Percentiles rank a stretch among this genome's conserved stretches.
phyloP scores from a whole-genome alignment of 805 yeast genomes.

The Saccharomycopsis fibuligera region DNA sequence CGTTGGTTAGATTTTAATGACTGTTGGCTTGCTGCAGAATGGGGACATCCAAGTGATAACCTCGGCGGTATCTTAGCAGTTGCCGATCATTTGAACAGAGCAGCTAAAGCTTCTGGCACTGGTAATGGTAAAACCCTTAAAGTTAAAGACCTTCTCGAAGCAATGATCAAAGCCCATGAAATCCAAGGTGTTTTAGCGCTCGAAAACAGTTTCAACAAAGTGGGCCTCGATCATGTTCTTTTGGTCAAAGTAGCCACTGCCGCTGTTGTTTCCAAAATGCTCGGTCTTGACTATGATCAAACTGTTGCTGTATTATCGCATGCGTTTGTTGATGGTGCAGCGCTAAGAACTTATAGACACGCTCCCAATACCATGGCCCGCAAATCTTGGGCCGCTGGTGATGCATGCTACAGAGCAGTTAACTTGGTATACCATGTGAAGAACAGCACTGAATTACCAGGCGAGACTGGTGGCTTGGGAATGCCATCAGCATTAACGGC shows the following conservation, averaged over 20 bases:
- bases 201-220: slow-evolving; percentile 54
- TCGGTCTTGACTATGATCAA: slow-evolving; percentile 45
- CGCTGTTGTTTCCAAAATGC: slow-evolving; percentile 49
- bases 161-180: slow-evolving; percentile 60
- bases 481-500: slow-evolving; percentile 55
- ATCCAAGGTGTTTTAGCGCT: slow-evolving; percentile 54
- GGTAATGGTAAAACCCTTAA: slow-evolving; percentile 37
- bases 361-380: slow-evolving; percentile 60
- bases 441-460: too few relatives aligned
- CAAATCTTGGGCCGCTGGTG: slow-evolving; percentile 67
- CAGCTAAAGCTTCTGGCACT: slow-evolving; percentile 34
- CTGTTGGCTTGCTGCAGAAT: slow-evolving; percentile 64
- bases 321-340: slow-evolving; percentile 56
- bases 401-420: slow-evolving; percentile 54
- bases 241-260: slow-evolving; percentile 56
- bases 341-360: slow-evolving; percentile 55
- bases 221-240: slow-evolving; percentile 55
- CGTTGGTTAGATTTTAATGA: slow-evolving; percentile 60
- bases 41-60: slow-evolving; percentile 65
- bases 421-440: slow-evolving; percentile 47
- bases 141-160: slow-evolving; percentile 44
- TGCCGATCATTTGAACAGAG: slow-evolving; percentile 48
- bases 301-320: slow-evolving; percentile 52
- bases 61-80: slow-evolving; percentile 54
- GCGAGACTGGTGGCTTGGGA: slow-evolving; percentile 43